A percentile compares a stretch with the other conserved stretches of the same genome.
These are phyloP conservation scores for Leccinum obscurum DNA, from an alignment of 768 basidiomycete species.

Conservation along the genomic window DNA sequence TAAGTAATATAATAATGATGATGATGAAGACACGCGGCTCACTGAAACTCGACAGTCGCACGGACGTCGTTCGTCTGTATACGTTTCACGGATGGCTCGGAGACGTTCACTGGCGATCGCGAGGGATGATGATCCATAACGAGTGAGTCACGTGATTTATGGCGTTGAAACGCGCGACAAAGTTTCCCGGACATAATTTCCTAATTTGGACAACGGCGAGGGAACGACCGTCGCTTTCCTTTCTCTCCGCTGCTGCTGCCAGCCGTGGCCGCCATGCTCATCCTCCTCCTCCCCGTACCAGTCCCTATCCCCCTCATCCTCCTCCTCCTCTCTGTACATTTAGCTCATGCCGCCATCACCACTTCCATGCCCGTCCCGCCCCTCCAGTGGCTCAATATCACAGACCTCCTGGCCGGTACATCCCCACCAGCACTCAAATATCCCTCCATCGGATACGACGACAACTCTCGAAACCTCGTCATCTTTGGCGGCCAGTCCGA, in stretches of 20 bases:
- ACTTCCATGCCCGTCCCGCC: constrained; percentile 47
- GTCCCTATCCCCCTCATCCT: constrained; percentile 10
- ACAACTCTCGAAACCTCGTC: constrained; percentile 53
- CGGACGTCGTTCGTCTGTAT: constrained; percentile 34
- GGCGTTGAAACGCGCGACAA: neutral
- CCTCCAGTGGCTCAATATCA: constrained; percentile 69
- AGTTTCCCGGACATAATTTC: constrained; percentile 1
- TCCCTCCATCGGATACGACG: constrained; percentile 62
- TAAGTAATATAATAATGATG: neutral
- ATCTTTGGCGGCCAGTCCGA: constrained; percentile 78
- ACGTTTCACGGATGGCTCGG: constrained; percentile 34
- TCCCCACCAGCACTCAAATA: constrained; percentile 64
- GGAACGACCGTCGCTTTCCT: constrained; percentile 10
- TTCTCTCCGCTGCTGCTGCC: constrained; percentile 15
- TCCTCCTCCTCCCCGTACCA: neutral
- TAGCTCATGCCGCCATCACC: constrained; percentile 38
- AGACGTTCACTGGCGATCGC: neutral
- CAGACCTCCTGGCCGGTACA: constrained; percentile 53
- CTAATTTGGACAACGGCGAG: constrained; percentile 14
- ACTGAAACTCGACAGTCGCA: constrained; percentile 28
- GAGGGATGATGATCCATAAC: constrained; percentile 15
- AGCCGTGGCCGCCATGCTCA: neutral
- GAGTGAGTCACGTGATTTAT: neutral
- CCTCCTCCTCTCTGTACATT: constrained; percentile 11
- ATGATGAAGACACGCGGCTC: constrained; percentile 10